Evolutionary conservation across 345 rosid genomes (phyloP), one percentile per base, ranked within the genome.

Genomic region (Erucastrum elatum): DNA sequence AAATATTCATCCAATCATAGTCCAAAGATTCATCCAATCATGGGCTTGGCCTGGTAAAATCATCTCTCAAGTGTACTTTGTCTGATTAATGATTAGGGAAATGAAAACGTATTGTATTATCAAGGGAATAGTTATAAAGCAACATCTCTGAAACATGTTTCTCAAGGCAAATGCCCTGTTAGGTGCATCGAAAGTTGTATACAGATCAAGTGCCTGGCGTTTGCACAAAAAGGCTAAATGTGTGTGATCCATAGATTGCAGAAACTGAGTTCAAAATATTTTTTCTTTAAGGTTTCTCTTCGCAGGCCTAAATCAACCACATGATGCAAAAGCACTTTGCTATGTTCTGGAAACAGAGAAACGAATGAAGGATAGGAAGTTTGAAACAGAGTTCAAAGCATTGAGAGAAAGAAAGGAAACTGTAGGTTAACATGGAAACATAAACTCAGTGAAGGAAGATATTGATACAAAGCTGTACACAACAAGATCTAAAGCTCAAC

Each of bases 401-500:
- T 66, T 85, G 68, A 83, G 86, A 71, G 96, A 86, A 76, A 81
- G 86, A 1, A 93, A 84, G 46, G 87, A 84, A 37, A 77, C 60
- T 53, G 29, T 89, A 93, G 83, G 89, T 89, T 66, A 90, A 93
- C 80, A 74, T 88, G 4, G 99, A 93, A 82, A 84, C 83, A 27
- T 89, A 93, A 86, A 74, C 21, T 86, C 83, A 0, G 79, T 87
- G 64, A 93, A 90, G 35, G 98, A 89, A 81, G 99, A 95, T 72
- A 90, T 90, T 34, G 96, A 95, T 68, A 89, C 93, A 46, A 41
- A 91, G 83, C 89, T 95, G 46, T 81, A 89, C 49, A 84, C 90
- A 71, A 74, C 90, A 13, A 87, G 77, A 82, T 84, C 87, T 77
- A 21, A 89, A 90, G 76, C 75, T 91, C 79, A 90, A 87, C 9